Conservation (phyloP, 2,329 filamentous ascomycete species). For the Botrytis cinerea region DNA sequence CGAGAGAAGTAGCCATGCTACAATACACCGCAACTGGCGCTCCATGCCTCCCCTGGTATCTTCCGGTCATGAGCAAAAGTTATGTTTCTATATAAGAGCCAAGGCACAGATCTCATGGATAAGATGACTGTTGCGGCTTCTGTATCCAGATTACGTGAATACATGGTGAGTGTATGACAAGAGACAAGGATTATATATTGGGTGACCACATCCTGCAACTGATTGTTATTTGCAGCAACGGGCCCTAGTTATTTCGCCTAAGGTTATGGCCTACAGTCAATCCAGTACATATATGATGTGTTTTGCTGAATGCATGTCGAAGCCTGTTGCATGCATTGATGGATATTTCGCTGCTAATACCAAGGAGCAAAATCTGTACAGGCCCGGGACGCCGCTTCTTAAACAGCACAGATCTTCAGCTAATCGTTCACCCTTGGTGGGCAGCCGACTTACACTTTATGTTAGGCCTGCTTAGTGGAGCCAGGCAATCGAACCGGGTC, state of each 20-base stretch:
- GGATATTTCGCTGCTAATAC: background rate
- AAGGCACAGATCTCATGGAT: background rate
- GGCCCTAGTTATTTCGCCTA: background rate
- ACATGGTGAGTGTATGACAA: background rate
- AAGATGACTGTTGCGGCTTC: background rate
- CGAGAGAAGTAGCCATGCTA: background rate
- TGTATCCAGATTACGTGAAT: background rate
- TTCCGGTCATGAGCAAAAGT: background rate
- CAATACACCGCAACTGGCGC: too few species aligned
- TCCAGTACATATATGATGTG: background rate
- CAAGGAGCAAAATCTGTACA: background rate
- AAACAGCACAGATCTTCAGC: constrained; percentile 3
- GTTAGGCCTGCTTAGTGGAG: constrained; percentile 1
- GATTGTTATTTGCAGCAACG: background rate
- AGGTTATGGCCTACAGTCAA: background rate
- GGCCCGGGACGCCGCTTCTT: background rate
- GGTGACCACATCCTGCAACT: background rate
- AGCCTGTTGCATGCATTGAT: background rate
- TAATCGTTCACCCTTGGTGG: constrained; percentile 9
- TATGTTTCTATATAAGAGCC: background rate
- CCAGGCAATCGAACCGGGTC: background rate
- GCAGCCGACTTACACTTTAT: background rate
- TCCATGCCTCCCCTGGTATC: too few species aligned
- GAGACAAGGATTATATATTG: background rate
- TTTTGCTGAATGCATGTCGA: background rate